Evolutionary conservation across 768 basidiomycete species (phyloP).

Genomic region (Naganishia randhawae): DNA sequence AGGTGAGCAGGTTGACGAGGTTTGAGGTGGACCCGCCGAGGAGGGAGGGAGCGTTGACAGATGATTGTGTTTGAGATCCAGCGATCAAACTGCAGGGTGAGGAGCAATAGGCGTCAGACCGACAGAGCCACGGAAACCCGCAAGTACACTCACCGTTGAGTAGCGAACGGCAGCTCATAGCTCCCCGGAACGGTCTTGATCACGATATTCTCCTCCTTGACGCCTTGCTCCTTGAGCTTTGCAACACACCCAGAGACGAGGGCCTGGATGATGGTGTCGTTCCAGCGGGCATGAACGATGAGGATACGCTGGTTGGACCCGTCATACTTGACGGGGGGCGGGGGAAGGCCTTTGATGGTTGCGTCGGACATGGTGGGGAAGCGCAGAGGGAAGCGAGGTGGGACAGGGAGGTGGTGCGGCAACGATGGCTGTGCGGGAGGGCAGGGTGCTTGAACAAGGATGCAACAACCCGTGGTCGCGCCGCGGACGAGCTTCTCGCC

Average conservation of each 20-base stretch:
- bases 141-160: slow-evolving; percentile 65
- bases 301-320: slow-evolving; percentile 77
- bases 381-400: neutral
- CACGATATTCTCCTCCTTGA: slow-evolving; percentile 83
- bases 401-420: neutral
- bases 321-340: slow-evolving; percentile 64
- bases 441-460: neutral
- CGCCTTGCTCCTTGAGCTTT: slow-evolving; percentile 78
- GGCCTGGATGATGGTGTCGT: slow-evolving; percentile 77
- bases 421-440: neutral
- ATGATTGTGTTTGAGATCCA: slow-evolving; percentile 76
- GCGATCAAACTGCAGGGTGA: slow-evolving; percentile 71
- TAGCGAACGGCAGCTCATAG: slow-evolving; percentile 85
- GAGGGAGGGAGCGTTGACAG: slow-evolving; percentile 73
- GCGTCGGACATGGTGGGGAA: slow-evolving; percentile 45
- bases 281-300: slow-evolving; percentile 97
- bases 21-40: slow-evolving; percentile 58
- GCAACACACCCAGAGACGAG: slow-evolving; percentile 72
- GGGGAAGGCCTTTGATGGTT: slow-evolving; percentile 73
- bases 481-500: neutral
- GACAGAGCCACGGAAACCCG: neutral
- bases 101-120: neutral
- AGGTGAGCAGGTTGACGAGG: slow-evolving; percentile 55
- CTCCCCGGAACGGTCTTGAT: slow-evolving; percentile 89
- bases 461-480: neutral